Conservation (phyloP, 2,329 filamentous ascomycete species). For the Rutstroemia sp. region DNA sequence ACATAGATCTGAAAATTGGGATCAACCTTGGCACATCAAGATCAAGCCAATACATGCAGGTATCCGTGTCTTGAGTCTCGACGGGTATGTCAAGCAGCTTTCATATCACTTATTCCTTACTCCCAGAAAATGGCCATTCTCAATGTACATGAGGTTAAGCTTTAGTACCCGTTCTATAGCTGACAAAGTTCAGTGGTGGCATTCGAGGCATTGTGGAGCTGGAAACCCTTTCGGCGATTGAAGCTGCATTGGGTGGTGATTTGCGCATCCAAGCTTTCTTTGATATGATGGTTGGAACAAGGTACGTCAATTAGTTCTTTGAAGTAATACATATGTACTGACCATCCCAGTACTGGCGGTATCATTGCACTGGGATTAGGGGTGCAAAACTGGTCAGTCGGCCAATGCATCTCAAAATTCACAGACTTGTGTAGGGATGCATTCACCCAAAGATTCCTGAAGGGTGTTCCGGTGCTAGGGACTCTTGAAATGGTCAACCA, state of each 20-base stretch:
- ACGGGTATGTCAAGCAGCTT: slow-evolving; percentile 2
- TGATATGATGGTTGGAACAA: slow-evolving; percentile 14
- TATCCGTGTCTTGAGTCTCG: slow-evolving; percentile 7
- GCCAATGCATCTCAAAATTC: slow-evolving; percentile 7
- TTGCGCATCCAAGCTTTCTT: slow-evolving; percentile 12
- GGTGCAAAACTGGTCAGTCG: slow-evolving; percentile 4
- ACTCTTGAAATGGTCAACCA: slow-evolving; percentile 24
- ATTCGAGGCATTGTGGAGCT: slow-evolving; percentile 10
- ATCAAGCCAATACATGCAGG: slow-evolving; percentile 8
- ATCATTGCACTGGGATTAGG: slow-evolving; percentile 7
- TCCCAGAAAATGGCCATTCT: no score
- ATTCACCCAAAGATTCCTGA: slow-evolving; percentile 29
- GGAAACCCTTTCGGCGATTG: slow-evolving; percentile 7
- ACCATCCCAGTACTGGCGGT: slow-evolving; percentile 5
- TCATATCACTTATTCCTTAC: no score
- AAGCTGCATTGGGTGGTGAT: slow-evolving; percentile 2
- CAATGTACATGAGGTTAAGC: no score
- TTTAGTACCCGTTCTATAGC: background rate
- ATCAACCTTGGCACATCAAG: slow-evolving; percentile 2
- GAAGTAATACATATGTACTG: background rate
- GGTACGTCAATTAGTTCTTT: background rate
- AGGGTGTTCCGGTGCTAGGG: slow-evolving; percentile 27
- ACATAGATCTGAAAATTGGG: background rate
- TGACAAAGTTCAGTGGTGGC: slow-evolving; percentile 5
- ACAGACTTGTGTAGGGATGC: background rate